Evolutionary conservation across 495 filamentous ascomycete species (phyloP), one percentile per base, ranked within the genome.

Genomic region (Elaphomyces granulatus): DNA sequence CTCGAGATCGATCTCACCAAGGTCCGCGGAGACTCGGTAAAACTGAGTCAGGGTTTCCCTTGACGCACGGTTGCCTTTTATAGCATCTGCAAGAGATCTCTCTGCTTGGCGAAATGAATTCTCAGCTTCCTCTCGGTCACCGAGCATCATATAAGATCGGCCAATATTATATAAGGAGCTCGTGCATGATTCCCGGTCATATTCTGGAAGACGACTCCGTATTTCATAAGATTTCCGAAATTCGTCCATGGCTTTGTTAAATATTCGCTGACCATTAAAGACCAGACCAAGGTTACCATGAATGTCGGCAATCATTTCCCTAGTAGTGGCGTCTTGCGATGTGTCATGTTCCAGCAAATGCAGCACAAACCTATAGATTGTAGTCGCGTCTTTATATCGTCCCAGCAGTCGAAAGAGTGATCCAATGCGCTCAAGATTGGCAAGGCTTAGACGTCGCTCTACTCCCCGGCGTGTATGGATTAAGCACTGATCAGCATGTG

Each of bases 141-240:
- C 37, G 2, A 17, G 28, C 37, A 39, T 39, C 21, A 39, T 32
- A 12, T n/a, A 39, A 9, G 32, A 21, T 17, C 28, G 21, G 1
- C 21, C 37, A 30, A 18, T 32, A 10, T 39, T 39, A 16, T 39
- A 32, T 16, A 32, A 30, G 8, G 14, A 39, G 37, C 12, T 39
- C 21, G 37, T 1, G 12, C 23, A 39, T 39, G 14, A 39, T 7
- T 6, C 18, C 10, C n/a, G 3, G 23, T 17, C n/a, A n/a, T n/a
- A n/a, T n/a, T n/a, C n/a, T n/a, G n/a, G n/a, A n/a, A n/a, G n/a
- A n/a, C n/a, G n/a, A n/a, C n/a, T n/a, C n/a, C n/a, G n/a, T n/a
- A n/a, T n/a, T n/a, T n/a, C n/a, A n/a, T n/a, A n/a, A n/a, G 37
- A 39, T 28, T 15, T 31, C 16, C 32, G 21, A 39, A 32, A 39